These are phyloP conservation scores for Abrus precatorius DNA, from an alignment of 306 rosid species.

Conservation along the genomic window DNA sequence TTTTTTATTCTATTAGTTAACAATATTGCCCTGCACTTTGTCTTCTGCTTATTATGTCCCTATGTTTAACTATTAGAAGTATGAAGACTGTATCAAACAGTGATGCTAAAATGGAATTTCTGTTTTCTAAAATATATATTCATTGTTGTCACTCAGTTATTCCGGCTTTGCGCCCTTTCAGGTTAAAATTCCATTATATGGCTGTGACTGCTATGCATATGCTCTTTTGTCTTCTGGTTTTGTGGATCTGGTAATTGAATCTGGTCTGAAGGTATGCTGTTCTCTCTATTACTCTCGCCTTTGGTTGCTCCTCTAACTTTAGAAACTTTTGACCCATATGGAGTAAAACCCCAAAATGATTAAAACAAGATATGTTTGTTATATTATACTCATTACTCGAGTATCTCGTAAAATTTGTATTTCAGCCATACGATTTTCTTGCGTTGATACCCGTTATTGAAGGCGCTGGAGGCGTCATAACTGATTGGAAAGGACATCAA, in stretches of 20 bases:
- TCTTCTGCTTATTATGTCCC: background rate
- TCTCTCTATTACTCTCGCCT: conserved; percentile 19
- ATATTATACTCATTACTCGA: conserved; percentile 11
- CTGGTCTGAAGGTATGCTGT: conserved; percentile 82
- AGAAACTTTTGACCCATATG: conserved; percentile 7
- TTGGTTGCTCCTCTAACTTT: conserved; percentile 34
- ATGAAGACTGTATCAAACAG: background rate
- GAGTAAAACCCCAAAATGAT: conserved; percentile 26
- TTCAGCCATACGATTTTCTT: conserved; percentile 94
- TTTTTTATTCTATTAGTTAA: background rate
- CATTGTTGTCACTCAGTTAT: background rate
- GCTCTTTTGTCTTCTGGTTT: conserved; percentile 93
- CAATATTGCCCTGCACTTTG: background rate
- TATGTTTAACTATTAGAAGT: background rate
- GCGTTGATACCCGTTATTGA: conserved; percentile 89
- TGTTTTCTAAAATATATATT: conserved; percentile 12
- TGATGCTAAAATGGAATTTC: background rate
- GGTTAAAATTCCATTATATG: conserved; percentile 94
- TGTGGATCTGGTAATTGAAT: conserved; percentile 95
- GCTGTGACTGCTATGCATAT: conserved; percentile 98
- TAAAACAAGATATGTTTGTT: conserved; percentile 16
- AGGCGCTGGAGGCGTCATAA: conserved; percentile 94
- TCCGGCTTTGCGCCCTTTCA: conserved; percentile 46
- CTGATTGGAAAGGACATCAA: conserved; percentile 92
- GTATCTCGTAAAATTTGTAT: conserved; percentile 31